Conservation (phyloP, 805 yeast species). For the Schizosaccharomyces octosporus region DNA sequence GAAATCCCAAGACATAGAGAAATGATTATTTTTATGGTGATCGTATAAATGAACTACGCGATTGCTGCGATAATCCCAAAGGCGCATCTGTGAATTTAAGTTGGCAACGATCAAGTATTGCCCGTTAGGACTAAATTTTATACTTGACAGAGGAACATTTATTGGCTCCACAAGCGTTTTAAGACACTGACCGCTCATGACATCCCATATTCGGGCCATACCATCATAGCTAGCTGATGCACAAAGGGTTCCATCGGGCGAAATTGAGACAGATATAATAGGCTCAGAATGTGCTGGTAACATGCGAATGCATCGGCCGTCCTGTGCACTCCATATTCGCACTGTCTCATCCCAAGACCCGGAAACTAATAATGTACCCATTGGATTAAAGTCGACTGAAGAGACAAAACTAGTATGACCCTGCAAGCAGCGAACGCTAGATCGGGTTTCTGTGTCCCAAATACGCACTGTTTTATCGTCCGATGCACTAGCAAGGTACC, state of each 20-base stretch:
- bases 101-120: slow-evolving; percentile 56
- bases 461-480: slow-evolving; percentile 16
- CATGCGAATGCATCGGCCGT: slow-evolving; percentile 48
- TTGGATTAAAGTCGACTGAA: slow-evolving; percentile 38
- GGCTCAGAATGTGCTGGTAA: slow-evolving; percentile 87
- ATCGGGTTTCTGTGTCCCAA: slow-evolving; percentile 23
- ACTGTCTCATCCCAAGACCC: slow-evolving; percentile 83
- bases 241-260: slow-evolving; percentile 58
- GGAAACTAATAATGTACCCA: slow-evolving; percentile 55
- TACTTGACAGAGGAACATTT: slow-evolving; percentile 46
- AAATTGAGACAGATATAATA: slow-evolving; percentile 46
- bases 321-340: slow-evolving; percentile 62
- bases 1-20: neutral
- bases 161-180: slow-evolving; percentile 56
- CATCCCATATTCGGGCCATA: slow-evolving; percentile 63
- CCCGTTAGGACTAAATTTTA: slow-evolving; percentile 64
- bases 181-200: slow-evolving; percentile 71
- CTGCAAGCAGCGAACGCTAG: slow-evolving; percentile 19
- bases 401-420: slow-evolving; percentile 78
- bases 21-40: slow-evolving; percentile 4
- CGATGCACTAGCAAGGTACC: neutral
- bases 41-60: slow-evolving; percentile 50
- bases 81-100: slow-evolving; percentile 50
- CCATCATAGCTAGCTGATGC: slow-evolving; percentile 84
- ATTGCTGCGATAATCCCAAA: slow-evolving; percentile 77